Evolutionary conservation across 495 filamentous ascomycete genomes (phyloP).

Genomic region (Terfezia claveryi): DNA sequence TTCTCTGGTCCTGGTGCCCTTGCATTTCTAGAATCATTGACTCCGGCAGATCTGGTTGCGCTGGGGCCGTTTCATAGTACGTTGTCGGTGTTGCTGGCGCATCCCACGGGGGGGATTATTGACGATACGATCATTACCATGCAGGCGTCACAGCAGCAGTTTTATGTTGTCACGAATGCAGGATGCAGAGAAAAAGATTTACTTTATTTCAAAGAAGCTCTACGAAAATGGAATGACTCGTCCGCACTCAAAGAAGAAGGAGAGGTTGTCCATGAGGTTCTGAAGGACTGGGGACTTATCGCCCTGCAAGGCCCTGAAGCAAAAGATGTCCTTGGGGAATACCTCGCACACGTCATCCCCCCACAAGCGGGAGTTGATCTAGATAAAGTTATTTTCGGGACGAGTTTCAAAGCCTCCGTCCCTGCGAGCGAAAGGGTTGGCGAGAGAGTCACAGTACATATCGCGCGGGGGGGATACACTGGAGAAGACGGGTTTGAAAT

Average conservation of each 20-base stretch:
- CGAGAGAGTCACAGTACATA: slow-evolving; percentile 36
- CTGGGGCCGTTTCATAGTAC: slow-evolving; percentile 42
- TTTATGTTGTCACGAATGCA: slow-evolving; percentile 95
- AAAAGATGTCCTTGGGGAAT: slow-evolving; percentile 34
- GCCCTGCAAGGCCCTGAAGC: slow-evolving; percentile 75
- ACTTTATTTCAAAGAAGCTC: slow-evolving; percentile 42
- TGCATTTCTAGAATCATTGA: slow-evolving; percentile 55
- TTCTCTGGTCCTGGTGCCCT: slow-evolving; percentile 60
- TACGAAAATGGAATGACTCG: slow-evolving; percentile 20
- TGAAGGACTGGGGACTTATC: slow-evolving; percentile 43
- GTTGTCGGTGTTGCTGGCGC: slow-evolving; percentile 58
- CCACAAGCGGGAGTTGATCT: slow-evolving; percentile 25
- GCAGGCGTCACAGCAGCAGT: slow-evolving; percentile 35
- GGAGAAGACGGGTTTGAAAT: slow-evolving; percentile 98
- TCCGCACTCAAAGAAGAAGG: slow-evolving; percentile 22
- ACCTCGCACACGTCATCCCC: slow-evolving; percentile 24
- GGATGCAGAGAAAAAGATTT: slow-evolving; percentile 72
- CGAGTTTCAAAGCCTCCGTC: slow-evolving; percentile 32
- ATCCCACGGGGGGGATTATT: slow-evolving; percentile 66
- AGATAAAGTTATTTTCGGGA: slow-evolving; percentile 56
- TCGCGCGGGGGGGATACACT: slow-evolving; percentile 82
- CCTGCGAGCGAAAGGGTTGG: slow-evolving; percentile 3
- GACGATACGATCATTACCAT: slow-evolving; percentile 82
- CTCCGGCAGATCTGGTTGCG: slow-evolving; percentile 41
- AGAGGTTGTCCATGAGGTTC: slow-evolving; percentile 46